Evolutionary conservation across 2,329 filamentous ascomycete genomes (phyloP).

Genomic region (Dryadomyces quercus-mongolicae): DNA sequence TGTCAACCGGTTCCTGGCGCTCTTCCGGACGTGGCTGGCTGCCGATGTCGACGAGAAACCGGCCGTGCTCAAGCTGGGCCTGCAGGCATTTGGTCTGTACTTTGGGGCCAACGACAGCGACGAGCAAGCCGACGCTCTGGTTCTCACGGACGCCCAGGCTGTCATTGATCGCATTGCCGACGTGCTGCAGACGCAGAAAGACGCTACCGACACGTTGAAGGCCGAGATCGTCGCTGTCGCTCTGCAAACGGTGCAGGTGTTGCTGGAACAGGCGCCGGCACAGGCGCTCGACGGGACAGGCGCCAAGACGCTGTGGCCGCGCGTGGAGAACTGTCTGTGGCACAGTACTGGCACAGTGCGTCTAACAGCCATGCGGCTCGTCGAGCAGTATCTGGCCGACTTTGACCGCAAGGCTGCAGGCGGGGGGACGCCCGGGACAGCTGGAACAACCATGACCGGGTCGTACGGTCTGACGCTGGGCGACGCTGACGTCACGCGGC

Average conservation of each 20-base stretch:
- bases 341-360: conserved; percentile 66
- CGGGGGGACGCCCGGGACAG: no score
- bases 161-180: conserved; percentile 43
- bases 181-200: conserved; percentile 39
- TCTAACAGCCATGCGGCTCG: conserved; percentile 59
- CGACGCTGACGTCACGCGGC: conserved; percentile 49
- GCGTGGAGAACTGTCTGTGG: conserved; percentile 55
- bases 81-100: conserved; percentile 75
- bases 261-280: conserved; percentile 56
- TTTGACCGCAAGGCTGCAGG: conserved; percentile 51
- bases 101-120: conserved; percentile 52
- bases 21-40: conserved; percentile 65
- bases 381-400: conserved; percentile 69
- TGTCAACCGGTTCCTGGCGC: conserved; percentile 54
- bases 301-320: conserved; percentile 53
- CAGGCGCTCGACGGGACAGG: conserved; percentile 38
- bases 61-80: conserved; percentile 57
- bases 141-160: conserved; percentile 48
- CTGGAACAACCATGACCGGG: no score
- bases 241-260: conserved; percentile 40
- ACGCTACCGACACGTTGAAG: conserved; percentile 35
- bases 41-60: conserved; percentile 53
- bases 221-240: conserved; percentile 38
- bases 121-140: not conserved
- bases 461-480: conserved; percentile 59